A percentile compares a stretch with the other conserved stretches of the same genome.
These are phyloP conservation scores for Candida bentonensis DNA, from an alignment of 805 yeast species.

Conservation along the genomic window DNA sequence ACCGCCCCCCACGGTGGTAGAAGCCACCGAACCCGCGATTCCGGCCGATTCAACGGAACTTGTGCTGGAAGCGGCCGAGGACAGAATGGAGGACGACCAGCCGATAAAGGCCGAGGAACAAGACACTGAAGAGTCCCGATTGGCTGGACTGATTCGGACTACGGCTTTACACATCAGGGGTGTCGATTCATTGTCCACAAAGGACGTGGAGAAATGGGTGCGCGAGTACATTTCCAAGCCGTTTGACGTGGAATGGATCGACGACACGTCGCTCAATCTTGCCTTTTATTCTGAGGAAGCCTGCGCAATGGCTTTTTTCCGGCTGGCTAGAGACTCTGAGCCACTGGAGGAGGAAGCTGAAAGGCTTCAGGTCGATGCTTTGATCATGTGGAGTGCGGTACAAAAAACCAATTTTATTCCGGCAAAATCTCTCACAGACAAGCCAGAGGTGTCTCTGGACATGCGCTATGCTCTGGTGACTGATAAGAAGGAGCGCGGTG, in stretches of 20 bases:
- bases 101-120: background rate
- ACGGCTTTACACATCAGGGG: slow-evolving; percentile 23
- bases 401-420: background rate
- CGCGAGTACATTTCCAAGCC: slow-evolving; percentile 28
- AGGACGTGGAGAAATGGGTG: slow-evolving; percentile 43
- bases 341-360: slow-evolving; percentile 21
- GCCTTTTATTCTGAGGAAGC: slow-evolving; percentile 30
- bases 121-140: background rate
- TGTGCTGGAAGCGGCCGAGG: no score
- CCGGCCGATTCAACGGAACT: background rate
- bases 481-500: slow-evolving; percentile 45
- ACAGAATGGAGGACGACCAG: background rate
- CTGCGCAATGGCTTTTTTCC: background rate
- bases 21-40: no score
- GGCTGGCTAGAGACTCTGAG: slow-evolving; percentile 18
- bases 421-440: slow-evolving; percentile 8
- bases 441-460: slow-evolving; percentile 22
- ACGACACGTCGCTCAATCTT: slow-evolving; percentile 45
- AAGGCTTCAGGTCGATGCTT: slow-evolving; percentile 5
- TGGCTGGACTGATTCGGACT: background rate
- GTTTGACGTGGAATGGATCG: slow-evolving; percentile 45
- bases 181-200: slow-evolving; percentile 49
- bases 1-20: no score
- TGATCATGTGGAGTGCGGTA: background rate
- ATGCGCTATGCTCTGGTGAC: slow-evolving; percentile 37